phyloP scores from a whole-genome alignment of 2,329 filamentous ascomycete species.

The Aaosphaeria arxii region DNA sequence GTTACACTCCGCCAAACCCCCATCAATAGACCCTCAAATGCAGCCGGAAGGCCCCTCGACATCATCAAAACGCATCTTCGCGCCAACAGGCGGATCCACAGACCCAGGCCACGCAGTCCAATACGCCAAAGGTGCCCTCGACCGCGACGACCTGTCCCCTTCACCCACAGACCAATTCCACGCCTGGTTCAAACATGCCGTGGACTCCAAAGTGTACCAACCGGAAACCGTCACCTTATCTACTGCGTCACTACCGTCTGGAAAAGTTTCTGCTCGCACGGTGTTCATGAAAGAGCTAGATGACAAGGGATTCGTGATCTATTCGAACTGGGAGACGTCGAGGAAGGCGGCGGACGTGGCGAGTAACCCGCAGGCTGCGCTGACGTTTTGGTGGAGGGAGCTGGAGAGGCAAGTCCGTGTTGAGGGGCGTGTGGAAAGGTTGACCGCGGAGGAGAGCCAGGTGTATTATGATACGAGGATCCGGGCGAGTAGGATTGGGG shows the following conservation, averaged over 20 bases:
- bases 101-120: slow-evolving; percentile 67
- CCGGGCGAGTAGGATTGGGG: slow-evolving; percentile 79
- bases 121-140: slow-evolving; percentile 67
- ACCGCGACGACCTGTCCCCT: slow-evolving; percentile 56
- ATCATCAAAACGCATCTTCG: slow-evolving; percentile 50
- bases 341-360: slow-evolving; percentile 65
- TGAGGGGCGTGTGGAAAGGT: slow-evolving; percentile 70
- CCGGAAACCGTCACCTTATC: slow-evolving; percentile 88
- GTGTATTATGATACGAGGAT: slow-evolving; percentile 64
- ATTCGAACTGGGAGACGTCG: slow-evolving; percentile 86
- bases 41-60: not conserved
- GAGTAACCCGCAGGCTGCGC: slow-evolving; percentile 71
- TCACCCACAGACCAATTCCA: slow-evolving; percentile 83
- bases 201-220: slow-evolving; percentile 60
- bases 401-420: slow-evolving; percentile 88
- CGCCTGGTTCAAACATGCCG: slow-evolving; percentile 78
- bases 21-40: not conserved
- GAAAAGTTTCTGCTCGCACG: slow-evolving; percentile 77
- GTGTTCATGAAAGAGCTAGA: slow-evolving; percentile 98
- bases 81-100: slow-evolving; percentile 55
- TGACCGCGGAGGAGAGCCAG: slow-evolving; percentile 69
- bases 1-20: slow-evolving; percentile 19
- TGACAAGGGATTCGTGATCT: slow-evolving; percentile 77
- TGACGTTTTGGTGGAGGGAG: slow-evolving; percentile 89
- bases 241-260: slow-evolving; percentile 78